A percentile compares a stretch with the other conserved stretches of the same genome.
Conservation (phyloP, 106 monocot species). For the Dactylorhiza incarnata region DNA sequence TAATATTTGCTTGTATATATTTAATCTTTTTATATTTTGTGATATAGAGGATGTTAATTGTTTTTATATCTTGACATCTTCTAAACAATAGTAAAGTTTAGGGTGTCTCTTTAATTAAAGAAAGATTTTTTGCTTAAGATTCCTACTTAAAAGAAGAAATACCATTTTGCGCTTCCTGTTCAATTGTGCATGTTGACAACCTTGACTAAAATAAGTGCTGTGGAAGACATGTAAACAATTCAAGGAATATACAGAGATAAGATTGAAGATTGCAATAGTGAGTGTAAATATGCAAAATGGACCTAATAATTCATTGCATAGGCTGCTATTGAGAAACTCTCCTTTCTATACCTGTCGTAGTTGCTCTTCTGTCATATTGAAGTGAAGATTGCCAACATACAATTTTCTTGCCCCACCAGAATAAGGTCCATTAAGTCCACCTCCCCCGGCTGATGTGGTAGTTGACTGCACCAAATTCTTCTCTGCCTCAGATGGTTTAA, state of each 20-base stretch:
- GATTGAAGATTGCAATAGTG: not conserved
- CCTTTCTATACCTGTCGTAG: constrained; percentile 52
- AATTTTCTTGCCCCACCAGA: constrained; percentile 78
- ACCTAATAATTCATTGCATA: not conserved
- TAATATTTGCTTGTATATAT: no score
- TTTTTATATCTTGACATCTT: no score
- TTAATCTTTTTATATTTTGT: no score
- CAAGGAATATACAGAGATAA: not conserved
- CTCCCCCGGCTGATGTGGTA: constrained; percentile 32
- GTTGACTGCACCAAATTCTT: constrained; percentile 88
- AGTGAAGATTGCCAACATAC: constrained; percentile 91
- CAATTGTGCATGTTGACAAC: no score
- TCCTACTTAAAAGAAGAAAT: no score
- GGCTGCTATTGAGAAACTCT: not conserved
- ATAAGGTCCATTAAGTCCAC: constrained; percentile 36
- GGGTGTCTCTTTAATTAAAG: no score
- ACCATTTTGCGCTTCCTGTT: no score
- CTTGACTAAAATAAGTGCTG: not conserved
- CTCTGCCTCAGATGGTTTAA: constrained; percentile 95
- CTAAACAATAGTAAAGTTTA: no score
- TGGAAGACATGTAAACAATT: not conserved
- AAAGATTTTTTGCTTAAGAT: no score
- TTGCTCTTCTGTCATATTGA: constrained; percentile 88
- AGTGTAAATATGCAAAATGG: not conserved
- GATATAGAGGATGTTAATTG: no score